Percentiles rank a stretch among this genome's conserved stretches.
Conservation (phyloP, 768 basidiomycete genomes). For the Tylopilus sp. region DNA sequence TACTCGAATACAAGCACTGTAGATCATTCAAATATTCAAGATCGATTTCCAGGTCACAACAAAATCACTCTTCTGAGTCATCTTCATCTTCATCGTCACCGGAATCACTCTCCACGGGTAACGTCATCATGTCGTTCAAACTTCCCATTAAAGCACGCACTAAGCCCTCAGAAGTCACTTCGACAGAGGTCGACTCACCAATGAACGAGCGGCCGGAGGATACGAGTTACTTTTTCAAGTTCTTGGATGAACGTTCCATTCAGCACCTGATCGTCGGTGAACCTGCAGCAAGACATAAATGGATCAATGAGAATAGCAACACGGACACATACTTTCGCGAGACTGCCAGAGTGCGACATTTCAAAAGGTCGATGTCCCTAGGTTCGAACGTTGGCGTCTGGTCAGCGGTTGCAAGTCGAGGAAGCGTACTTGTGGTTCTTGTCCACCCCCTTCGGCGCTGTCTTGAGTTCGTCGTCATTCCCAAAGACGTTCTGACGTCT, state of each 20-base stretch:
- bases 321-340: slow-evolving; percentile 52
- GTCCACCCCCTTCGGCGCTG: slow-evolving; percentile 84
- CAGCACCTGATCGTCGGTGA: slow-evolving; percentile 73
- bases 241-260: slow-evolving; percentile 59
- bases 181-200: slow-evolving; percentile 43
- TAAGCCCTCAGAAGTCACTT: background rate
- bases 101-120: slow-evolving; percentile 34
- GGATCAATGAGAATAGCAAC: slow-evolving; percentile 16
- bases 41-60: background rate
- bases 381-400: background rate
- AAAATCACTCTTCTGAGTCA: slow-evolving; percentile 6
- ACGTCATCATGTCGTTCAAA: slow-evolving; percentile 69
- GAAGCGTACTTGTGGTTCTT: slow-evolving; percentile 69
- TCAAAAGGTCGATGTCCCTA: slow-evolving; percentile 90
- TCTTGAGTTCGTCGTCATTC: slow-evolving; percentile 81
- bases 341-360: slow-evolving; percentile 77
- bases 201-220: slow-evolving; percentile 76
- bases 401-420: background rate
- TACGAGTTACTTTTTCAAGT: slow-evolving; percentile 48
- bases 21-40: slow-evolving; percentile 3
- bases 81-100: slow-evolving; percentile 2
- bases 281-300: slow-evolving; percentile 38
- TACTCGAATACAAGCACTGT: background rate
- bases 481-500: slow-evolving; percentile 79
- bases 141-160: slow-evolving; percentile 32